A percentile compares a stretch with the other conserved stretches of the same genome.
Conservation (phyloP, 805 yeast species). For the Hanseniaspora pseudoguilliermondii region DNA sequence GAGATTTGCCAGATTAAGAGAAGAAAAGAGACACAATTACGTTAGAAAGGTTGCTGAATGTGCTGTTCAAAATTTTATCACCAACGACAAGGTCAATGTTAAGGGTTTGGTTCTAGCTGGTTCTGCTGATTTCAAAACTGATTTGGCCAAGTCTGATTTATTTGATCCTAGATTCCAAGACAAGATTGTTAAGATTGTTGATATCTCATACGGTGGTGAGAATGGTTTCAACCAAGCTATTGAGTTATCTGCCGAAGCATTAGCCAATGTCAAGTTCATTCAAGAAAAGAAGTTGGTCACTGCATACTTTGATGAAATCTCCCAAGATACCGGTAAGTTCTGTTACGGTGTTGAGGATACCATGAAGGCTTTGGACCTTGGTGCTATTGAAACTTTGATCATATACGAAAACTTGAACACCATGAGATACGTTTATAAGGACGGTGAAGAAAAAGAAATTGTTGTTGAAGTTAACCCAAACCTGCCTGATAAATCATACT, state of each 20-base stretch:
- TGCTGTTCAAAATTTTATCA: constrained; percentile 92
- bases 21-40: constrained; percentile 96
- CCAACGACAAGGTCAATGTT: constrained; percentile 87
- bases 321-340: constrained; percentile 93
- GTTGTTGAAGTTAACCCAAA: constrained; percentile 62
- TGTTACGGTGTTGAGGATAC: constrained; percentile 97
- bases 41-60: constrained; percentile 96
- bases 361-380: constrained; percentile 86
- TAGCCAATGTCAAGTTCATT: constrained; percentile 91
- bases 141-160: constrained; percentile 80
- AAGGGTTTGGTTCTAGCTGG: constrained; percentile 95
- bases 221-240: constrained; percentile 99
- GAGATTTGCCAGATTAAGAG: constrained; percentile 98
- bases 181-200: constrained; percentile 84
- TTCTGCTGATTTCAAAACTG: constrained; percentile 97
- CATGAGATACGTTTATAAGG: constrained; percentile 71
- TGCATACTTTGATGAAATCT: constrained; percentile 88
- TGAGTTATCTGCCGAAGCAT: constrained; percentile 91
- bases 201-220: constrained; percentile 97
- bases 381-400: constrained; percentile 87
- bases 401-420: constrained; percentile 86
- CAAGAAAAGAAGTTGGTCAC: constrained; percentile 95
- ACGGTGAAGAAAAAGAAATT: constrained; percentile 65
- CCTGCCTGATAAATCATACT: constrained; percentile 59
- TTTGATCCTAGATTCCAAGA: constrained; percentile 81